phyloP scores from a whole-genome alignment of 2,329 filamentous ascomycete species.

The Alternaria tenuissima region DNA sequence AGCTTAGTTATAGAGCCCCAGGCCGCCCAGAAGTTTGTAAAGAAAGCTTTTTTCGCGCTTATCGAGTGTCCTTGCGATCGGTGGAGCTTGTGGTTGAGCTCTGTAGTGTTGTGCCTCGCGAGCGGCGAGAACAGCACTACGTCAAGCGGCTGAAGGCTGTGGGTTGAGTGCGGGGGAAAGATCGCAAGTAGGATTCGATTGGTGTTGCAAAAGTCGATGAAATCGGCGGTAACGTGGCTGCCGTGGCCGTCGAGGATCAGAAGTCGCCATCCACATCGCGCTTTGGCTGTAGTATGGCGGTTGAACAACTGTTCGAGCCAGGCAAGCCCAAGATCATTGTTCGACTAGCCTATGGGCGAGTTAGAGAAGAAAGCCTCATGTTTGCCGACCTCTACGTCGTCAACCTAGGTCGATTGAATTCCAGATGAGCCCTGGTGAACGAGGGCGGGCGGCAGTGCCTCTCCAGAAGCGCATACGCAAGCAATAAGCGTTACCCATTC shows the following conservation, averaged over 20 bases:
- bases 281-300: background rate
- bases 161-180: background rate
- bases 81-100: background rate
- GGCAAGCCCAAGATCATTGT: background rate
- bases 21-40: background rate
- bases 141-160: background rate
- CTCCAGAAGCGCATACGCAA: background rate
- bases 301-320: background rate
- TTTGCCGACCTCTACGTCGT: too few relatives aligned
- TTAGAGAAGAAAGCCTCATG: too few relatives aligned
- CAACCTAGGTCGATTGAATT: too few relatives aligned
- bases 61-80: background rate
- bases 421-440: background rate
- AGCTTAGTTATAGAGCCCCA: background rate
- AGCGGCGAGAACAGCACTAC: background rate
- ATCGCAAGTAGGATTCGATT: background rate
- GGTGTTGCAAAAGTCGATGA: background rate
- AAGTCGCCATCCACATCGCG: background rate
- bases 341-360: too few relatives aligned
- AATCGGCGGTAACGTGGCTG: background rate
- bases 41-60: background rate
- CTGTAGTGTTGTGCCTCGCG: background rate
- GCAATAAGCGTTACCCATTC: background rate
- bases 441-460: background rate
- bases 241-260: background rate